Base-by-base conservation (phyloP, 1,284 basidiomycete genomes). In the Mixia osmundae region DNA sequence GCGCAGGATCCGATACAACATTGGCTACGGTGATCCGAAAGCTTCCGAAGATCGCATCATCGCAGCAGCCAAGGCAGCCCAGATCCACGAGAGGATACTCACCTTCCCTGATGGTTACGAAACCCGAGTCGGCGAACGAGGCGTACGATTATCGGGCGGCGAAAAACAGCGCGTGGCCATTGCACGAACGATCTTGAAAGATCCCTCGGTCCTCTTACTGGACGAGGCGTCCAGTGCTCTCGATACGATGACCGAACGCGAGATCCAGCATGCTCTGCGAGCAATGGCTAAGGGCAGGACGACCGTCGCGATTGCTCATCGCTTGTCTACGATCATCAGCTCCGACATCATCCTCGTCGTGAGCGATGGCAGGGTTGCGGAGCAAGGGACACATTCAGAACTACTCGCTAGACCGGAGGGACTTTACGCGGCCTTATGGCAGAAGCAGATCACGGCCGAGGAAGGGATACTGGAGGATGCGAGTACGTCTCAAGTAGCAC, bases 151-250 rank as follows among this genome's bases (percentile, higher is more conserved):
- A 32, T 51, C 48, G 4, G 60, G 60, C 1, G 54, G 54, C 2
- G 53, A 53, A 43, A 49, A 49, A 39, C 45, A 51, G 36, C 33
- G 51, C 18, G 76, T 83, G 9, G 75, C 82, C 9, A 73, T 91
- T 48, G 80, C 83, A 0, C 64, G 80, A 34, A 82, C 79, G 3
- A 62, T 89, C 33, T 58, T 79, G 38, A 87, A 87, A 58, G 76
- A 76, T 50, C 76, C 83, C 12, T 76, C 77, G 5, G 70, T 85
- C 38, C 55, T 87, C 27, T 61, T 85, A 11, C 54, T 85, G 27
- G 51, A 54, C 34, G 51, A 54, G 41, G 55, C 46, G 25, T 51
- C 39, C 30, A 75, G 72, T 46, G 76, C 76, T 14, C 56, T 82
- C 43, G 77, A 82, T 54, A 79, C 76, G 3, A 70, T 71, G 5